Base-by-base conservation (phyloP, 345 rosid genomes). In the Carallia pectinifolia region DNA sequence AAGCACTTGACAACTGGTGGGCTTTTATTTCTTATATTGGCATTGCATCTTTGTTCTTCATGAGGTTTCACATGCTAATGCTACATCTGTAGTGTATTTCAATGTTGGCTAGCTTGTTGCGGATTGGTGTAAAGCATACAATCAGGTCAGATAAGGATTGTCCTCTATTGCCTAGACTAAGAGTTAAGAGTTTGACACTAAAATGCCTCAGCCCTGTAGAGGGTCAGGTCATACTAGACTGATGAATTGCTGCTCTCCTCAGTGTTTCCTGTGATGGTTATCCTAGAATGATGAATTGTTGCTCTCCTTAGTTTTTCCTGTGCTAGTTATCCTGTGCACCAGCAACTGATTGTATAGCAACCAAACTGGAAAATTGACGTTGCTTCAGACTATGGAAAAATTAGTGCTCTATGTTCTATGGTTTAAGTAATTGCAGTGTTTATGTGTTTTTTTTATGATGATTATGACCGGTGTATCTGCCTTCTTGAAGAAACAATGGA, bases 1-100 rank as follows among this genome's bases (percentile, higher is more conserved):
- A 50, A 65, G 75, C 74, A 30, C 34, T 9, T 36, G 64, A 58
- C 61, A 69, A 66, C 48, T 69, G 79, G 82, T 71, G 69, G 58
- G 12, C 47, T 39, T 34, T 56, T 27, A 36, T 61, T 48, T 37
- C 61, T 53, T 60, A 10, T 9, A 39, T 63, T 34, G 62, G 72
- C 38, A 5, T 33, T 68, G 18, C 34, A 36, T 40, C 23, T 71
- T 47, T 54, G 9, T 60, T 29, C 58, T 48, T n/a, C 52, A 29
- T 7, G 36, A 50, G 13, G 19, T 69, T 37, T 52, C 44, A 17
- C n/a, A 27, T 10, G 61, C 31, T 53, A 48, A 27, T 10, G 61
- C 31, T 53, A 48, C 34, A 31, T 31, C 52, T 27, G 7, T 54
- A 0, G 44, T 12, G 33, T 56, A 36, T 53, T 53, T n/a, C 34